A percentile compares a stretch with the other conserved stretches of the same genome.
Evolutionary conservation across 2,329 filamentous ascomycete genomes (phyloP).

Genomic region (Nemania sp.): DNA sequence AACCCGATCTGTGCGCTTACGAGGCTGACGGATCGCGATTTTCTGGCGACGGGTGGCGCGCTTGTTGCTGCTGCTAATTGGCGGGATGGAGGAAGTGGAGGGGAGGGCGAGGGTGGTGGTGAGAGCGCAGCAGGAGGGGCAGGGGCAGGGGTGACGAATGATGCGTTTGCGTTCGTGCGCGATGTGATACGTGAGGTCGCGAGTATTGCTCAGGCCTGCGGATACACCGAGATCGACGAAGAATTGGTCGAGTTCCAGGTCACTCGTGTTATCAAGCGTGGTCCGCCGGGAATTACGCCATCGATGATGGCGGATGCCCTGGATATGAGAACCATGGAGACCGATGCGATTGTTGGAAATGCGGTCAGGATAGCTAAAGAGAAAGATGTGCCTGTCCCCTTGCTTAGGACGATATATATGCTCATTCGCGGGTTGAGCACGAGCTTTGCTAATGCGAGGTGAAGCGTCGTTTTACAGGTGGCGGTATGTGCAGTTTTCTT

Average conservation of each 20-base stretch:
- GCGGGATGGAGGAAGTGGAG: too few species aligned
- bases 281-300: constrained; percentile 36
- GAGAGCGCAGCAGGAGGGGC: too few species aligned
- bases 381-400: constrained; percentile 35
- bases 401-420: constrained; percentile 45
- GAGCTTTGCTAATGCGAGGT: constrained; percentile 29
- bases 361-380: constrained; percentile 34
- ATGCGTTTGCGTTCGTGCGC: constrained; percentile 33
- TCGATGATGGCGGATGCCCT: constrained; percentile 42
- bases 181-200: constrained; percentile 43
- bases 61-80: too few species aligned
- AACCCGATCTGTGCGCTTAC: constrained; percentile 60
- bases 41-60: constrained; percentile 41
- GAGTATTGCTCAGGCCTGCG: constrained; percentile 39
- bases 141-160: constrained; percentile 9
- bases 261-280: constrained; percentile 22
- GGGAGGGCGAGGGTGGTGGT: not conserved
- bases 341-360: constrained; percentile 43
- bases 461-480: too few species aligned
- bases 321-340: constrained; percentile 35
- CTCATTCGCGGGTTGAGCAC: constrained; percentile 43
- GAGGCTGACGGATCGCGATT: constrained; percentile 49
- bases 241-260: constrained; percentile 39
- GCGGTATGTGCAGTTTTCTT: too few species aligned
- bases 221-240: constrained; percentile 37